Evolutionary conservation across 768 basidiomycete species (phyloP), one percentile per base, ranked within the genome.

Genomic region (Gymnopilus junonius): DNA sequence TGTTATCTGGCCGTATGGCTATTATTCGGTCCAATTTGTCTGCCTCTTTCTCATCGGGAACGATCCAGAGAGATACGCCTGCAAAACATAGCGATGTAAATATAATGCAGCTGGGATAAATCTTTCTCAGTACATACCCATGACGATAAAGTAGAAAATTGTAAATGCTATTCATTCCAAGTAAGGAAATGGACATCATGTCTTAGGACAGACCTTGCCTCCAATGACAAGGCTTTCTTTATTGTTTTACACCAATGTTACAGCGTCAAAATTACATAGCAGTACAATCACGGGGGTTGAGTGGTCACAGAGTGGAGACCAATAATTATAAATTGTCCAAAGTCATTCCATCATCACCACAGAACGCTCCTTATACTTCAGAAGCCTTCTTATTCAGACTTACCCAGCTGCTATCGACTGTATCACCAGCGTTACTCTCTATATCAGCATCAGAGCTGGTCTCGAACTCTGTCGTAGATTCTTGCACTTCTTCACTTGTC

Each of bases 61-160:
- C 86, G 31, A 94, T 82, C 92, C 92, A 94, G 3, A 93, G 76
- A 14, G 88, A 78, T 53, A 86, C 68, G 12, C 88, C 89, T 90
- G 65, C n/a, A 31, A 35, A 50, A 37, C 27, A 27, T 32, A 43
- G 23, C 32, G 14, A n/a, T 35, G 15, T 62, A 21, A 40, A 34
- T 29, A 32, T 20, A 8, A 4, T n/a, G 1, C 14, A 23, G 25
- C n/a, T 32, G 14, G 11, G 53, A 50, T 39, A 21, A 4, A 15
- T 0, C 31, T 34, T 35, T 10, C 15, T 39, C 12, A 15, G 15
- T 37, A 32, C 37, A 6, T 53, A 58, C 56, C 62, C 56, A 57
- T 63, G 48, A 39, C 43, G 15, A 32, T 7, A 55, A 27, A 39
- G 54, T 5, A 8, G 17, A 32, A 51, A 15, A n/a, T 51, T 32